A percentile compares a stretch with the other conserved stretches of the same genome.
Conservation (phyloP, 2,329 filamentous ascomycete genomes). For the Stenocarpella maydis region DNA sequence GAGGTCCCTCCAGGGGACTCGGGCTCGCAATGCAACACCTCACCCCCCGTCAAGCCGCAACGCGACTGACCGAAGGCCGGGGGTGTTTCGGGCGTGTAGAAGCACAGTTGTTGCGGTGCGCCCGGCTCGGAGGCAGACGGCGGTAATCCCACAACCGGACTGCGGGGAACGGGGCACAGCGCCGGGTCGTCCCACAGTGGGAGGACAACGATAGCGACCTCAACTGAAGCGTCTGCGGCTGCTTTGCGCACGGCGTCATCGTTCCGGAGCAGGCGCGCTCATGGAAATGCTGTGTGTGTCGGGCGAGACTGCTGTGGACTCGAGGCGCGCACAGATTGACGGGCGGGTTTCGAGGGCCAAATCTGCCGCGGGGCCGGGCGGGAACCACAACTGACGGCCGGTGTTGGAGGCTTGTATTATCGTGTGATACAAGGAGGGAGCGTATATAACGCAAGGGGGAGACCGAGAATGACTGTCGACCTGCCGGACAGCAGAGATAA, state of each 20-base stretch:
- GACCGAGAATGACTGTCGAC: slow-evolving; percentile 5
- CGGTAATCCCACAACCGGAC: slow-evolving; percentile 28
- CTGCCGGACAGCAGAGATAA: slow-evolving; percentile 29
- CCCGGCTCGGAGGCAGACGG: slow-evolving; percentile 21
- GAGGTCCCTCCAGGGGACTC: slow-evolving; percentile 30
- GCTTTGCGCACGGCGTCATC: slow-evolving; percentile 34
- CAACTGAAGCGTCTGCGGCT: slow-evolving; percentile 35
- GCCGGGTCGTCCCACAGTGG: slow-evolving; percentile 35
- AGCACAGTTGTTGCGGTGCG: slow-evolving; percentile 28
- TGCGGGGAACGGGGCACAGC: slow-evolving; percentile 34
- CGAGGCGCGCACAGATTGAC: slow-evolving; percentile 1
- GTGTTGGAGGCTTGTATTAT: slow-evolving; percentile 2
- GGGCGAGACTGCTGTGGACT: neutral
- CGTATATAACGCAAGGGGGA: slow-evolving; percentile 16
- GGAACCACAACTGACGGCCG: slow-evolving; percentile 27
- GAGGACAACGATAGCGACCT: slow-evolving; percentile 34
- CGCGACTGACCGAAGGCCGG: slow-evolving; percentile 33
- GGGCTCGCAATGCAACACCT: slow-evolving; percentile 29
- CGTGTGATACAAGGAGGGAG: slow-evolving; percentile 26
- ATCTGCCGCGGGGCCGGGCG: slow-evolving; percentile 25
- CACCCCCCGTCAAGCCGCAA: slow-evolving; percentile 35
- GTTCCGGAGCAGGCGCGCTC: slow-evolving; percentile 33
- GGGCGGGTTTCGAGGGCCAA: neutral
- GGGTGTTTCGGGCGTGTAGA: slow-evolving; percentile 32
- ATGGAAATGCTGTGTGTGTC: slow-evolving; percentile 31